phyloP scores from a whole-genome alignment of 371 early-diverging fungal genomes.

The Syncephalastrum sp. region DNA sequence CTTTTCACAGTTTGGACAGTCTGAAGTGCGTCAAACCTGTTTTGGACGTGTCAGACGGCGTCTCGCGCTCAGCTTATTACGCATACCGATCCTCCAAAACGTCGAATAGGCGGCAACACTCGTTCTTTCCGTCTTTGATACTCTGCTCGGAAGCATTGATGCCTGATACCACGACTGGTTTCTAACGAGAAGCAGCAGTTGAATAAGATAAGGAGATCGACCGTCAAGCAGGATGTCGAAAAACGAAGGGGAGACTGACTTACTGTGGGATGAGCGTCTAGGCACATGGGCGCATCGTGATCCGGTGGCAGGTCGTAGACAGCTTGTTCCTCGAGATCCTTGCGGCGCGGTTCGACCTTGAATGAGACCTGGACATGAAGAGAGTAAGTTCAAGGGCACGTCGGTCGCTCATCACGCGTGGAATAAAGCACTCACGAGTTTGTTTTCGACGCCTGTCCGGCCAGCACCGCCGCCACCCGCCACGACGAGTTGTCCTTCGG shows the following conservation, averaged over 20 bases:
- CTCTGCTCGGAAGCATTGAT: constrained; percentile 52
- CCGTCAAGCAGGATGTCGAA: no score
- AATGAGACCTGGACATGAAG: constrained; percentile 46
- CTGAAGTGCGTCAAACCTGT: constrained; percentile 13
- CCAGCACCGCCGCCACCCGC: constrained; percentile 75
- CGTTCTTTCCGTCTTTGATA: constrained; percentile 57
- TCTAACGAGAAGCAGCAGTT: constrained; percentile 17
- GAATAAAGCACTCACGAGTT: constrained; percentile 51
- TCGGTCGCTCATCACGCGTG: neutral
- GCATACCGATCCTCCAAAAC: constrained; percentile 35
- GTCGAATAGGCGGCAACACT: constrained; percentile 61
- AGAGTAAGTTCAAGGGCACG: neutral
- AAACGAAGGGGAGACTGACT: constrained; percentile 3
- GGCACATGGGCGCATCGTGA: constrained; percentile 76
- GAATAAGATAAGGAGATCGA: no score
- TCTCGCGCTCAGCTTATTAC: constrained; percentile 9
- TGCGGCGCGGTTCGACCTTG: constrained; percentile 49
- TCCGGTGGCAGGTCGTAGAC: constrained; percentile 51
- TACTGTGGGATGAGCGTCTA: constrained; percentile 65
- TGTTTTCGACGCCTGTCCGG: constrained; percentile 70
- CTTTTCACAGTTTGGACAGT: constrained; percentile 43
- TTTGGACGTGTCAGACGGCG: neutral
- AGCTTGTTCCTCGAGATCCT: constrained; percentile 46
- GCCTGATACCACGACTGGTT: constrained; percentile 50
- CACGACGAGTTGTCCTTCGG: constrained; percentile 54